Conservation (phyloP, 2,329 filamentous ascomycete genomes). For the Rachicladosporium sp. region DNA sequence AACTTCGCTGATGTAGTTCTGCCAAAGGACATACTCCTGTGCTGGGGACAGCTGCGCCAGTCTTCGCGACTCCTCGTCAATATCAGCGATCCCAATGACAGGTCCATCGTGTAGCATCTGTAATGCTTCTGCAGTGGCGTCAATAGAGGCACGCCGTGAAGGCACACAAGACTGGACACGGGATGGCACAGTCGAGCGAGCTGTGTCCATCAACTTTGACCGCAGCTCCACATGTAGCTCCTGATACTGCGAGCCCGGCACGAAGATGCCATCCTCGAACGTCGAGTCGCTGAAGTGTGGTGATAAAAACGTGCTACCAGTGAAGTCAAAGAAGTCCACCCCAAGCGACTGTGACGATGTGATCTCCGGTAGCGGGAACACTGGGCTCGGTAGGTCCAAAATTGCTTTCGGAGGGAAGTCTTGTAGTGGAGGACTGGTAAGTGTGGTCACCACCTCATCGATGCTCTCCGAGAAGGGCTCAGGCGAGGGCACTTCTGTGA, state of each 20-base stretch:
- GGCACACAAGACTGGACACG: conserved; percentile 15
- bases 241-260: conserved; percentile 21
- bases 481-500: conserved; percentile 5
- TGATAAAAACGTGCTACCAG: conserved; percentile 6
- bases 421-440: conserved; percentile 3
- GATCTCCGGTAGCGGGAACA: conserved; percentile 4
- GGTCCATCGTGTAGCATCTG: neutral
- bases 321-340: conserved; percentile 3
- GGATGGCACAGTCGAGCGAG: conserved; percentile 18
- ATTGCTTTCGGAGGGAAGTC: neutral
- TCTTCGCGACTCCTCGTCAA: conserved; percentile 13
- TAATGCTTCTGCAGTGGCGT: neutral
- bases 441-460: neutral
- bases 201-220: conserved; percentile 20
- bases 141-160: neutral
- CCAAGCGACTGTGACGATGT: conserved; percentile 3
- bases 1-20: conserved; percentile 40
- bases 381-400: neutral
- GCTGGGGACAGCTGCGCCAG: conserved; percentile 17
- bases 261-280: conserved; percentile 22
- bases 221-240: conserved; percentile 20
- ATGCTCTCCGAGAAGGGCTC: conserved; percentile 1
- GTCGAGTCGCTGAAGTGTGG: conserved; percentile 15
- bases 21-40: conserved; percentile 20
- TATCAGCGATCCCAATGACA: neutral